Evolutionary conservation across 2,329 filamentous ascomycete species (phyloP), one percentile per base, ranked within the genome.

Genomic region (Clarireedia monteithiana): DNA sequence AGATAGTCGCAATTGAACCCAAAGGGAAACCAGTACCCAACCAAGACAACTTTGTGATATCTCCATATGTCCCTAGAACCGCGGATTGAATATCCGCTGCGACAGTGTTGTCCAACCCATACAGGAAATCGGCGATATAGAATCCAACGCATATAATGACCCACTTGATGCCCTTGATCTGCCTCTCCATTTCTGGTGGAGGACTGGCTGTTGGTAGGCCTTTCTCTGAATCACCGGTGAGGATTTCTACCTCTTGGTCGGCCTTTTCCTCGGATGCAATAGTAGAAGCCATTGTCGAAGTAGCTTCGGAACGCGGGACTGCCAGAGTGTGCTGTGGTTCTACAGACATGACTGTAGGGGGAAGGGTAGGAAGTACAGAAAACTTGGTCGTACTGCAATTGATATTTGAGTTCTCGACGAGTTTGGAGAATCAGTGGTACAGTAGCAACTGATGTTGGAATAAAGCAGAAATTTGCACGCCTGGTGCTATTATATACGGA

Each of bases 1-100:
- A 48, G 20, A 55, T 55, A 1, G 52, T 55, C 15, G 46, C 52
- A 36, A 50, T 50, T 3, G 52, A 55, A 15, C 72, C 73, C 2
- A 77, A 64, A 1, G 70, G 63, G 50, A 77, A 73, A 1, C 65
- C 70, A 2, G 66, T 65, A 15, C 66, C 66, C n/a, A 75, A 60
- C 74, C 74, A 77, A 10, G 69, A 63, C 4, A 76, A 63, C 48
- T 71, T 67, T 6, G 69, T 61, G 42, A 72, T 59, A 2, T 70
- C 59, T n/a, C 65, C 64, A 24, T 74, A 72, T 0, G 58, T 58
- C 17, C 68, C 63, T 23, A 73, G 60, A n/a, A 76, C 70, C 7
- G 52, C 52, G 63, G 69, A 70, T 55, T 77, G 74, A 17, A 78
- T 69, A 59, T 76, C 71, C 17, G 75, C 75, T 2, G 73, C 70